Base-by-base conservation (phyloP, 805 yeast genomes). In the Blastobotrys chiropterorum region DNA sequence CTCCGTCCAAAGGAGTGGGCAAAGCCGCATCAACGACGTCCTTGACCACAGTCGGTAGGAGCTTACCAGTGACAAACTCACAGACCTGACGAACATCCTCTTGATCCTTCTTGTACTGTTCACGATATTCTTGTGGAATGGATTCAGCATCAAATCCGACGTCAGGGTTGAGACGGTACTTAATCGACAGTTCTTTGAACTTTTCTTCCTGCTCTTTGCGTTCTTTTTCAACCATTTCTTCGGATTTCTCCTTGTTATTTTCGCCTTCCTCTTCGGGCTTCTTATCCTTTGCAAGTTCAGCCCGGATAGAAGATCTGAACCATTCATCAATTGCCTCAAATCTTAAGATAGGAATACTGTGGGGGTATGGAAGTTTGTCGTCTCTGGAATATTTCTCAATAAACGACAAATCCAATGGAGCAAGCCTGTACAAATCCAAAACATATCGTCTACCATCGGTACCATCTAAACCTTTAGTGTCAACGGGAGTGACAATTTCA, bases 241-340 rank as follows among this genome's bases (percentile, higher is more conserved):
- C 62, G 31, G 58, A 51, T 44, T 68, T 63, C 3, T 67, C 72
- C 14, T 47, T 30, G 11, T 46, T 41, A 2, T 43, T 46, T 17
- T 47, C 43, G 5, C 21, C 20, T 40, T 52, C 46, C 20, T 52
- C 50, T 38, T 55, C 51, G 13, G 48, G 69, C 70, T 52, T 66
- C 57, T 44, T 60, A 56, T 30, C 55, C n/a, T 19, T 16, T 38
- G 44, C 45, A 38, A 51, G 38, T 60, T 80, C 80, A 1, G 64
- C 69, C 53, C 85, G 78, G 2, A 85, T 77, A 63, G 83, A 80
- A 53, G 80, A 68, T 63, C 79, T 79, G 84, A 94, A 88, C 97
- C 96, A 92, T 60, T 83, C 87, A 59, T 83, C 92, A 46, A 92
- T 81, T 15, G 96, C 94, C 70, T 92, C 98, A 57, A 82, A 82